Conservation (phyloP, 1,284 basidiomycete species). For the Mycosarcoma mackinlayi region DNA sequence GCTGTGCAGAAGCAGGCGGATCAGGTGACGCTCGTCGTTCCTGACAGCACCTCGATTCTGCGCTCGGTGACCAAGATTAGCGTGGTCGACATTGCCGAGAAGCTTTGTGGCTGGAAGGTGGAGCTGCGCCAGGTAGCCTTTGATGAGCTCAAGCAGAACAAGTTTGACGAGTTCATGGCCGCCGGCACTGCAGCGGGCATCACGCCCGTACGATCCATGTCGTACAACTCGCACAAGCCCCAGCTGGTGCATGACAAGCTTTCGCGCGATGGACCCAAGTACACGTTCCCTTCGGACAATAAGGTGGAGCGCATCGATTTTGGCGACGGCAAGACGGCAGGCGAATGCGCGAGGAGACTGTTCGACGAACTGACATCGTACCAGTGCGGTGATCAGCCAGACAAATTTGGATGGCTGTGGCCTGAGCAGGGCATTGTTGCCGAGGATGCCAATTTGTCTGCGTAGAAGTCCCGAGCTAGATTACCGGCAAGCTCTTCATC, state of each 20-base stretch:
- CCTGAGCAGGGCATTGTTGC: constrained; percentile 65
- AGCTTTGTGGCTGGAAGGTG: constrained; percentile 67
- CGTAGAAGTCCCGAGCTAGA: background rate
- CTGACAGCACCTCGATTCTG: constrained; percentile 53
- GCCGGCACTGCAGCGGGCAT: constrained; percentile 66
- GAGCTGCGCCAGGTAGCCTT: constrained; percentile 65
- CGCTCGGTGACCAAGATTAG: constrained; percentile 56
- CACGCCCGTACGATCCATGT: constrained; percentile 67
- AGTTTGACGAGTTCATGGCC: constrained; percentile 61
- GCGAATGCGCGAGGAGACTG: constrained; percentile 45
- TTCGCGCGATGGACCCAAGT: constrained; percentile 46
- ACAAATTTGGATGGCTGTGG: constrained; percentile 66
- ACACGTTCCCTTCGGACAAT: constrained; percentile 48
- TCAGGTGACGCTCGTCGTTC: constrained; percentile 43
- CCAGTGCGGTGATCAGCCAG: constrained; percentile 58
- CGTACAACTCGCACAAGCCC: constrained; percentile 63
- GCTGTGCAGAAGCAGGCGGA: constrained; percentile 52
- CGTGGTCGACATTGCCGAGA: constrained; percentile 62
- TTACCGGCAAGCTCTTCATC: too few species aligned
- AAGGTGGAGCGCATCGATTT: constrained; percentile 61
- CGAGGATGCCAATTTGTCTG: constrained; percentile 42
- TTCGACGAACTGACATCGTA: constrained; percentile 54
- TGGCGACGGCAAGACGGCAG: constrained; percentile 67
- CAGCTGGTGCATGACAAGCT: constrained; percentile 40
- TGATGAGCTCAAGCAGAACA: constrained; percentile 48